phyloP scores from a whole-genome alignment of 495 filamentous ascomycete genomes.

The Staphylotrichum longicolle region DNA sequence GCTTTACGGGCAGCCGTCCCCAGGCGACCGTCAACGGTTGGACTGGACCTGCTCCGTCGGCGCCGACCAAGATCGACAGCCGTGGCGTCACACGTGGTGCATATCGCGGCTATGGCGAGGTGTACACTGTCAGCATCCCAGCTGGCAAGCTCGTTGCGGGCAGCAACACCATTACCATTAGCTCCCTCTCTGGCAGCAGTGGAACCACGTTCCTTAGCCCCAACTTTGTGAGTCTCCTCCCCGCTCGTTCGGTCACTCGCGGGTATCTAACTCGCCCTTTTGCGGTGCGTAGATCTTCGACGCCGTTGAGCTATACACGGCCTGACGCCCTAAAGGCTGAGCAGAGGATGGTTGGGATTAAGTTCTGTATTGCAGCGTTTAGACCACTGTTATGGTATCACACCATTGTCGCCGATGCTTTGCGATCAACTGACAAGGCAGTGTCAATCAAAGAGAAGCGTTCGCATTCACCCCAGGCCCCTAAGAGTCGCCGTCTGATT shows the following conservation, averaged over 20 bases:
- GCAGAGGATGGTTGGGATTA: no score
- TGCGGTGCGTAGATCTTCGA: slow-evolving; percentile 51
- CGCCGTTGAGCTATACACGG: slow-evolving; percentile 51
- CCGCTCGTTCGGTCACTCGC: not conserved
- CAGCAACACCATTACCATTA: slow-evolving; percentile 62
- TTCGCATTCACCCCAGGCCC: no score
- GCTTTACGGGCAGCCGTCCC: slow-evolving; percentile 56
- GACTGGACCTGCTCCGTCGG: slow-evolving; percentile 45
- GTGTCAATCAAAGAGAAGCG: no score
- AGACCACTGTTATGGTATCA: no score
- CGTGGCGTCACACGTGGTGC: slow-evolving; percentile 64
- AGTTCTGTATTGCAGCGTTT: no score
- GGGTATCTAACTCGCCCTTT: not conserved
- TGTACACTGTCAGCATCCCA: slow-evolving; percentile 58
- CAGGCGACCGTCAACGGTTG: slow-evolving; percentile 53
- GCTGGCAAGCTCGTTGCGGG: slow-evolving; percentile 56
- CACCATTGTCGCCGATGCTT: no score
- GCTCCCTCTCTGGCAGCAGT: slow-evolving; percentile 56
- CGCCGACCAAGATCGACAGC: slow-evolving; percentile 62
- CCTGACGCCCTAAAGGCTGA: not conserved
- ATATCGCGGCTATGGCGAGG: slow-evolving; percentile 60
- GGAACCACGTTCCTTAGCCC: slow-evolving; percentile 55
- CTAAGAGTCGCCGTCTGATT: no score
- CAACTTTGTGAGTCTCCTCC: slow-evolving; percentile 55
- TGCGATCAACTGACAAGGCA: no score